A percentile compares a stretch with the other conserved stretches of the same genome.
phyloP scores from a whole-genome alignment of 202 grass and related monocot genomes.

The Digitaria exilis region DNA sequence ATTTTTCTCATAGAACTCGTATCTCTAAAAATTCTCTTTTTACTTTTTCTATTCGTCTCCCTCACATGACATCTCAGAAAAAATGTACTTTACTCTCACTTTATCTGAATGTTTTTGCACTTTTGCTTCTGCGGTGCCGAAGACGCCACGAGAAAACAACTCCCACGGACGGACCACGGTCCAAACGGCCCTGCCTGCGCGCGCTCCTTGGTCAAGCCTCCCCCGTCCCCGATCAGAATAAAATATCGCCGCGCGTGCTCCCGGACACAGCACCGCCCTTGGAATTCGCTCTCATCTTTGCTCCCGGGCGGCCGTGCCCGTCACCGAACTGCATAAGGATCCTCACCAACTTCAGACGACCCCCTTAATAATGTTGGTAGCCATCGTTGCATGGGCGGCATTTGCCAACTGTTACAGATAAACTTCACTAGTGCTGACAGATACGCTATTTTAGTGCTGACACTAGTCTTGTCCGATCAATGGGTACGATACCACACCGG shows the following conservation, averaged over 20 bases:
- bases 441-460: background rate
- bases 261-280: slow-evolving; percentile 4
- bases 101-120: too few species aligned
- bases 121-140: slow-evolving; percentile 19
- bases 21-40: too few species aligned
- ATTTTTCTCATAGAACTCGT: too few species aligned
- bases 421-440: background rate
- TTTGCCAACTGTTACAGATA: background rate
- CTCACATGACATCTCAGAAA: too few species aligned
- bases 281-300: background rate
- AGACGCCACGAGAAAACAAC: slow-evolving; percentile 8
- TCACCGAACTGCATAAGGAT: background rate
- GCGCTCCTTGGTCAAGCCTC: background rate
- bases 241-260: slow-evolving; percentile 28
- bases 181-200: background rate
- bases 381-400: background rate
- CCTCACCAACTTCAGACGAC: background rate
- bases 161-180: background rate
- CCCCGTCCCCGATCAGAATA: background rate
- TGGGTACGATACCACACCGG: background rate
- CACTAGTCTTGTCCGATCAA: background rate
- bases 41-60: too few species aligned
- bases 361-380: background rate
- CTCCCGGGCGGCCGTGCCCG: background rate
- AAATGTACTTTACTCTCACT: too few species aligned